phyloP scores from a whole-genome alignment of 257 asterid species.

The Schizonepeta tenuifolia region DNA sequence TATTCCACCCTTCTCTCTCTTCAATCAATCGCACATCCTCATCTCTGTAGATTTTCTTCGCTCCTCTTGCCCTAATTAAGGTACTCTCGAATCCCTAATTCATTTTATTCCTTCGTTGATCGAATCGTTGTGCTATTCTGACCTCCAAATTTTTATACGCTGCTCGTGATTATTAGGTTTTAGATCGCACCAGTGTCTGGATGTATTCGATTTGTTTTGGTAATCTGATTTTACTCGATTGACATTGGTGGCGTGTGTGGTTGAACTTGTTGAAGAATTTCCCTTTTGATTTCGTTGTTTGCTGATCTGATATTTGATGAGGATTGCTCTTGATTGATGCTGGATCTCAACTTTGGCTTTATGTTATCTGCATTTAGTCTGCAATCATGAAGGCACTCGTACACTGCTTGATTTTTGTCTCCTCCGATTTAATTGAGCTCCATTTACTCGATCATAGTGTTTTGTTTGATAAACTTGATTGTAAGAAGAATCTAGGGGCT shows the following conservation, averaged over 20 bases:
- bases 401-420: not conserved
- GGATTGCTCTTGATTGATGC: constrained; percentile 1
- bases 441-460: not conserved
- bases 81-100: constrained; percentile 27
- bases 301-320: not conserved
- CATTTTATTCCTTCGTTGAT: not conserved
- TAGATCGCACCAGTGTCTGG: constrained; percentile 27
- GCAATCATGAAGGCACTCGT: constrained; percentile 4
- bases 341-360: constrained; percentile 26
- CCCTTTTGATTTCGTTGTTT: not conserved
- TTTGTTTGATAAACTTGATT: not conserved
- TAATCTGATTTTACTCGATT: constrained; percentile 25
- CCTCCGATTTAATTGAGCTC: not conserved
- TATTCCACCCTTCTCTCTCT: not conserved
- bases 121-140: not conserved
- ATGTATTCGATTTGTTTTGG: not conserved
- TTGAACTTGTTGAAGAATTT: not conserved
- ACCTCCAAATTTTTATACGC: not conserved
- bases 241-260: not conserved
- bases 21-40: constrained; percentile 1
- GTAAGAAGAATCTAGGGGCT: not conserved
- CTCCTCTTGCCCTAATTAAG: constrained; percentile 22
- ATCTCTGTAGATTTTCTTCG: not conserved
- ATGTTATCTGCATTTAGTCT: constrained; percentile 21
- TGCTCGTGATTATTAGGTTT: constrained; percentile 18